Evolutionary conservation across 306 rosid species (phyloP).

Genomic region (Sphenostylis stenocarpa): DNA sequence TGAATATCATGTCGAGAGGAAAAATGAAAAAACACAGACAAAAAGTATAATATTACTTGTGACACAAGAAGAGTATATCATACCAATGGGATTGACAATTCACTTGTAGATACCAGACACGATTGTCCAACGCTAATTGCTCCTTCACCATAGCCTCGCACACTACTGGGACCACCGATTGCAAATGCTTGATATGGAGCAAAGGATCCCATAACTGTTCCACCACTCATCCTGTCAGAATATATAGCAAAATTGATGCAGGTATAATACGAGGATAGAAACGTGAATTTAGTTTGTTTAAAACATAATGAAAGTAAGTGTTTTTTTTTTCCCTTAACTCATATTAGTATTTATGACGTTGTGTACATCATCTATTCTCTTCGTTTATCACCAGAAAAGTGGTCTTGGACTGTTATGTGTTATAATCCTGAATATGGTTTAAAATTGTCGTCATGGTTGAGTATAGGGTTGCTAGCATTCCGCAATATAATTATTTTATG

Average conservation of each 20-base stretch:
- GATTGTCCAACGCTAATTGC: constrained; percentile 70
- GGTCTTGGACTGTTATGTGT: no score
- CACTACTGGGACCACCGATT: constrained; percentile 68
- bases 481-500: no score
- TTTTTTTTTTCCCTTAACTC: not conserved
- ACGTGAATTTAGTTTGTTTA: no score
- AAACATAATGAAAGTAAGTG: no score
- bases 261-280: not conserved
- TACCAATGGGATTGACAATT: constrained; percentile 64
- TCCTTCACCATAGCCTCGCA: constrained; percentile 77
- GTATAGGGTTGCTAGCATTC: no score
- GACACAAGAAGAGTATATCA: not conserved
- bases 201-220: constrained; percentile 65
- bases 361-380: not conserved
- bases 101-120: constrained; percentile 54
- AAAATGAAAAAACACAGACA: not conserved
- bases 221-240: constrained; percentile 62
- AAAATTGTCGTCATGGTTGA: no score
- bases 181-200: constrained; percentile 80
- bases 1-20: not conserved
- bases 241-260: not conserved
- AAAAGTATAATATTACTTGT: not conserved
- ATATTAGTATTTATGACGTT: not conserved
- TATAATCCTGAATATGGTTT: no score
- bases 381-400: not conserved